Evolutionary conservation across 169 alveolate species (phyloP), one percentile per base, ranked within the genome.

Genomic region (Amoebophrya sp.): DNA sequence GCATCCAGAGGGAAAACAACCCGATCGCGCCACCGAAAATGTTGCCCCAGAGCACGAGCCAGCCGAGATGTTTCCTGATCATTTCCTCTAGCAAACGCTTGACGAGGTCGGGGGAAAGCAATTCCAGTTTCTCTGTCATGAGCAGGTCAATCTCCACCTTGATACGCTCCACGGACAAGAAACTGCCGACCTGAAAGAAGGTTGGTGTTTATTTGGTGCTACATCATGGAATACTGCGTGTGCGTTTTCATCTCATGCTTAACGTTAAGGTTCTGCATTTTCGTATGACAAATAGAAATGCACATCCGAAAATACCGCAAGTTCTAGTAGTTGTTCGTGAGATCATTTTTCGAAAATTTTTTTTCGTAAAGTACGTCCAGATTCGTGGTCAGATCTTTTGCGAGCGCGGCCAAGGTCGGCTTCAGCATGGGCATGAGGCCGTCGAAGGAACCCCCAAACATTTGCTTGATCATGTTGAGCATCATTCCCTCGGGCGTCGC

Each of bases 71-170:
- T 66, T 18, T 25, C 32, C 83, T 2, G 35, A 66, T 66, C 83
- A 66, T 66, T 2, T 66, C 32, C 32, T 66, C 83, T 2, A 66
- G 83, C 35, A 66, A 25, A 1, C 32, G 1, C 18, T 66, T 66
- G 38, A 66, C 83, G 29, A 66, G 83, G 2, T 66, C 83, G 29
- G 83, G 83, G 38, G 83, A 7, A 18, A 66, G 83, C 29, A 66
- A 25, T 25, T 66, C 35, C 35, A 66, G 35, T 25, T 66, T 66
- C 83, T 66, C 83, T 1, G 83, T 66, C 83, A 66, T 66, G 7
- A 66, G 83, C 83, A 66, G 32, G 83, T 66, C 83, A 25, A 66
- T 66, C 83, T 66, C 83, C 83, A 25, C 18, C 35, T 66, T 66
- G 38, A 66, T n/a, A 25, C 83, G 83, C 32, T 66, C 83, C 83